phyloP scores from a whole-genome alignment of 805 yeast genomes.

The Zygosaccharomyces lentus region DNA sequence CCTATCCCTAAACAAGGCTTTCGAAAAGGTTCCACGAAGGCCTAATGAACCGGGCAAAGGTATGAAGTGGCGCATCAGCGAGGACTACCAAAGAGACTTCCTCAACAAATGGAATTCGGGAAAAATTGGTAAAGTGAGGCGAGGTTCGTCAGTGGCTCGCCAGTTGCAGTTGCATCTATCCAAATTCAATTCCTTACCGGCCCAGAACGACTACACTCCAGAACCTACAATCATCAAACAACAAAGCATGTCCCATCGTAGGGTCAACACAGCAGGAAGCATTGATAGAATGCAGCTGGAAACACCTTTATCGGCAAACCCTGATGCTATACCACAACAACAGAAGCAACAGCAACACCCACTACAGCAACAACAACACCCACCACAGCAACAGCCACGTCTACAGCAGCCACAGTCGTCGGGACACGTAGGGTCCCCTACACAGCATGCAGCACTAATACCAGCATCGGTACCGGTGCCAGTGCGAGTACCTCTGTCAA shows the following conservation, averaged over 20 bases:
- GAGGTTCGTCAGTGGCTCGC: slow-evolving; percentile 78
- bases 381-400: slow-evolving; percentile 11
- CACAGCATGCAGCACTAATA: background rate
- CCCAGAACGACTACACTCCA: slow-evolving; percentile 29
- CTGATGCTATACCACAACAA: slow-evolving; percentile 5
- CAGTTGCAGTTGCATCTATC: slow-evolving; percentile 72
- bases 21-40: slow-evolving; percentile 93
- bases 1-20: slow-evolving; percentile 89
- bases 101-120: slow-evolving; percentile 76
- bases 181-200: slow-evolving; percentile 40
- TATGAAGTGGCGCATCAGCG: slow-evolving; percentile 97
- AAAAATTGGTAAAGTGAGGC: slow-evolving; percentile 62
- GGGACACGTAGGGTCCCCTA: slow-evolving; percentile 1
- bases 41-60: slow-evolving; percentile 98
- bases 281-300: slow-evolving; percentile 7
- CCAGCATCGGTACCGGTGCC: background rate
- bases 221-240: slow-evolving; percentile 15
- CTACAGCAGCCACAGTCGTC: slow-evolving; percentile 12
- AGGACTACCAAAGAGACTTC: slow-evolving; percentile 78
- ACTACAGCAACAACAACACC: slow-evolving; percentile 6
- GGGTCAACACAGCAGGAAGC: slow-evolving; percentile 2
- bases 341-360: slow-evolving; percentile 8
- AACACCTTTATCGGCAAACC: slow-evolving; percentile 7
- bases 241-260: slow-evolving; percentile 13
- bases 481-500: background rate